phyloP scores from a whole-genome alignment of 495 filamentous ascomycete species.

The Opeltia flavorubescens region DNA sequence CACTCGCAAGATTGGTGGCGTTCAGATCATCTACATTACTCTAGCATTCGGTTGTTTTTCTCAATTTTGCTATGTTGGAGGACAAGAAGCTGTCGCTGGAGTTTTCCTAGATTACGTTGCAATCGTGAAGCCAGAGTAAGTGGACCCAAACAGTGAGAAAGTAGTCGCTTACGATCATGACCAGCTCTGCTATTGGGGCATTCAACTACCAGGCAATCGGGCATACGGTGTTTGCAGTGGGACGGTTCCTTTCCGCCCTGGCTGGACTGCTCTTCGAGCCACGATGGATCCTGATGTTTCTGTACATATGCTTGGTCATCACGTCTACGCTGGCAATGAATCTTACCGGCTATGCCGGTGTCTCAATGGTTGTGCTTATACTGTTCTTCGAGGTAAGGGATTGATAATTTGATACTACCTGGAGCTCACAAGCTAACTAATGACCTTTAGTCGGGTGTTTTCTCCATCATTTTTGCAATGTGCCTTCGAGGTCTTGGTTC shows the following conservation, averaged over 20 bases:
- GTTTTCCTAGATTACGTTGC: constrained; percentile 30
- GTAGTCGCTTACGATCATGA: constrained; percentile 20
- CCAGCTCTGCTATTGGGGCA: constrained; percentile 16
- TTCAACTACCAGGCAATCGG: constrained; percentile 39
- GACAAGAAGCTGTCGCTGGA: constrained; percentile 44
- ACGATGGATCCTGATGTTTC: constrained; percentile 44
- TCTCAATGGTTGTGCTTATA: constrained; percentile 38
- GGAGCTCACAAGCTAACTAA: constrained; percentile 6
- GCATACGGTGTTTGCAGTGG: constrained; percentile 45
- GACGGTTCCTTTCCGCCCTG: constrained; percentile 47
- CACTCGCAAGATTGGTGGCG: constrained; percentile 26
- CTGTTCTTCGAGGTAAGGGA: constrained; percentile 38
- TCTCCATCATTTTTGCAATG: constrained; percentile 48
- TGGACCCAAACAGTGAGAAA: not conserved
- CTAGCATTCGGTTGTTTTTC: constrained; percentile 41
- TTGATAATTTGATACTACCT: not conserved
- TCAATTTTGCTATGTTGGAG: constrained; percentile 53
- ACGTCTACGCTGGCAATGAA: constrained; percentile 42
- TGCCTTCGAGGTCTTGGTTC: constrained; percentile 44
- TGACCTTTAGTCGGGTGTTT: constrained; percentile 30
- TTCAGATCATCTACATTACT: constrained; percentile 43
- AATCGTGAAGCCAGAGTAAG: constrained; percentile 19
- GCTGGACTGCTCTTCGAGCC: constrained; percentile 43
- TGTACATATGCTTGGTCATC: constrained; percentile 40
- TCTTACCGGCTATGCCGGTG: constrained; percentile 28